Evolutionary conservation across 345 rosid species (phyloP), one percentile per base, ranked within the genome.

Genomic region (Rhodamnia rubescens): DNA sequence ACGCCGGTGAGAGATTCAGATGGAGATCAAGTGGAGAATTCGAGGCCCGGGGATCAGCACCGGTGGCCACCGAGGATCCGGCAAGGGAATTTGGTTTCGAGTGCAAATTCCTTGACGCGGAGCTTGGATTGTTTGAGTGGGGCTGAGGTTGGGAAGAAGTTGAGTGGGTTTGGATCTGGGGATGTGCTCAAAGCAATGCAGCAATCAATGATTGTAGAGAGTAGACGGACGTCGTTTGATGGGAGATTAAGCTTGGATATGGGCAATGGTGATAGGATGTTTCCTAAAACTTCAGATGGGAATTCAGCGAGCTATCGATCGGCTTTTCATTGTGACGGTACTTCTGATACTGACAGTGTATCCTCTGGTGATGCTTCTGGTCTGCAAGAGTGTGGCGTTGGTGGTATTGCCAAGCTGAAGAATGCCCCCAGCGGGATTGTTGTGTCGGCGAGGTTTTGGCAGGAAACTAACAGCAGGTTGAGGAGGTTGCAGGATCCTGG

Each of bases 391-490:
- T 88, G 89, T 84, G 90, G 91, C 52, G 53, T 14, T 51, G 83
- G 91, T 86, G 90, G 91, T 44, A 42, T 90, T 84, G 75, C 88
- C 29, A 92, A 86, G 89, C 84, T 90, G 52, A 94, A 89, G 87
- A 90, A 80, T 85, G 93, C 85, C 78, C 86, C 91, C 29, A 92
- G 92, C 81, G 93, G 93, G 51, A 88, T 85, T 57, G 85, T 53
- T 54, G 88, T 90, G 83, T 97, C 98, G 59, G 94, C 98, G 7
- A 94, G 92, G 90, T 97, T 97, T 90, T 97, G 99, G 98, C 99
- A 93, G 87, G 98, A 97, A 90, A 95, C 98, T 61, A 95, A 97
- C 86, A 93, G 92, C 88, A 92, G 97, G 89, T 87, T 97, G 90
- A 93, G 99, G 87, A 89, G 98, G 87, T 88, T 95, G 83, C 98